Conservation (phyloP, 106 monocot species). For the Acanthochlamys bracteata region DNA sequence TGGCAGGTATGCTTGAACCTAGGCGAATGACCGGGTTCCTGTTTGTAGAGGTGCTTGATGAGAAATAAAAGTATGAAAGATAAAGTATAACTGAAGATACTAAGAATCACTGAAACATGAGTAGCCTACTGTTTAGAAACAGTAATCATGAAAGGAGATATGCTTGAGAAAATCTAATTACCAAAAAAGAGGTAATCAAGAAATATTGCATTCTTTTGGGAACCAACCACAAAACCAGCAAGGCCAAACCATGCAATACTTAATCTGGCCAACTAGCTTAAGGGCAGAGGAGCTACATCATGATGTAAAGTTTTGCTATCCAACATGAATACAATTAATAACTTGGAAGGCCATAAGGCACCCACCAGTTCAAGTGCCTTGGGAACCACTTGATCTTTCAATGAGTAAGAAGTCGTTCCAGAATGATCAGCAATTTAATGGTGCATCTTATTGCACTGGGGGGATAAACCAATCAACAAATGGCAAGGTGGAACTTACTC, state of each 20-base stretch:
- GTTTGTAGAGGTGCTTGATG: slow-evolving; percentile 6
- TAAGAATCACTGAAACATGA: no score
- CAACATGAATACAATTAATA: slow-evolving; percentile 3
- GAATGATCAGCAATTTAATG: neutral
- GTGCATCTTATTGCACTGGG: neutral
- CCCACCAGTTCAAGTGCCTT: neutral
- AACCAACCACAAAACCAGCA: slow-evolving; percentile 15
- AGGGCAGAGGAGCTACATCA: slow-evolving; percentile 13
- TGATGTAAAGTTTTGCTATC: slow-evolving; percentile 20
- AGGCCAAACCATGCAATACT: slow-evolving; percentile 21
- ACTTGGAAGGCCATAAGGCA: neutral
- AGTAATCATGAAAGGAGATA: neutral
- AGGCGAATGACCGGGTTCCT: slow-evolving; percentile 56
- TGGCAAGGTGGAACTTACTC: no score
- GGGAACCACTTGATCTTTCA: neutral
- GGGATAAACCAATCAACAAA: no score
- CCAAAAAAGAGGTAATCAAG: slow-evolving; percentile 1
- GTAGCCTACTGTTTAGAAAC: neutral
- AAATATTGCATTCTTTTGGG: slow-evolving; percentile 9
- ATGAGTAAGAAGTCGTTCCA: neutral
- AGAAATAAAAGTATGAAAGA: neutral
- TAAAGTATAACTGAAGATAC: neutral
- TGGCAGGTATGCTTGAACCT: slow-evolving; percentile 68
- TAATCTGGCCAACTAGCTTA: slow-evolving; percentile 5
- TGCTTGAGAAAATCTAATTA: no score